phyloP scores from a whole-genome alignment of 331 rosid species.

The Telfairia occidentalis region DNA sequence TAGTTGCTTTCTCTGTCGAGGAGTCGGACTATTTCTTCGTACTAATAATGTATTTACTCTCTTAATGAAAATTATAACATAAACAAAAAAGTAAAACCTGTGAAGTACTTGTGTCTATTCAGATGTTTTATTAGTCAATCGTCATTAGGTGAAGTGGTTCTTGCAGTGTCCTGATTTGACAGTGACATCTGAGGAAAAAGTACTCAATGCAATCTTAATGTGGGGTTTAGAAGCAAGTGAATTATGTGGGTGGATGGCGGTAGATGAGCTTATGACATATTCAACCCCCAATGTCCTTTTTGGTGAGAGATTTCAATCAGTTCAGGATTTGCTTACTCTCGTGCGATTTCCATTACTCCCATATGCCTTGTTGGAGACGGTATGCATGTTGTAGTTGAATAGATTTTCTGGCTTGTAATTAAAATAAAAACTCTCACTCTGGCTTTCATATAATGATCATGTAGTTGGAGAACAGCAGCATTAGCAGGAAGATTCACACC shows the following conservation, averaged over 20 bases:
- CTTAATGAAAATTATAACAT: neutral
- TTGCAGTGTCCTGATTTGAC: constrained; percentile 95
- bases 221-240: constrained; percentile 64
- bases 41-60: neutral
- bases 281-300: constrained; percentile 59
- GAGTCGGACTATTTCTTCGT: neutral
- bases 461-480: constrained; percentile 75
- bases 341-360: constrained; percentile 67
- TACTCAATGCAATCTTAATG: constrained; percentile 72
- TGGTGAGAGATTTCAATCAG: constrained; percentile 57
- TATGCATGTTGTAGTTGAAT: constrained; percentile 18
- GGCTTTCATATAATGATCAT: constrained; percentile 19
- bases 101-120: neutral
- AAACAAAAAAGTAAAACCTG: neutral
- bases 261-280: constrained; percentile 50
- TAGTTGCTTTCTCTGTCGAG: constrained; percentile 1
- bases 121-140: neutral
- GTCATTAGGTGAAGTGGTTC: constrained; percentile 8
- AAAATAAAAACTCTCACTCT: constrained; percentile 16
- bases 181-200: constrained; percentile 89
- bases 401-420: constrained; percentile 5
- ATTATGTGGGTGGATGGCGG: constrained; percentile 60
- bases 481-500: constrained; percentile 34
- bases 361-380: constrained; percentile 63
- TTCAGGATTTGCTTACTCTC: constrained; percentile 39